Evolutionary conservation across 1,139 yeast genomes (phyloP).

Genomic region (Lodderomyces pseudojiufengensis): DNA sequence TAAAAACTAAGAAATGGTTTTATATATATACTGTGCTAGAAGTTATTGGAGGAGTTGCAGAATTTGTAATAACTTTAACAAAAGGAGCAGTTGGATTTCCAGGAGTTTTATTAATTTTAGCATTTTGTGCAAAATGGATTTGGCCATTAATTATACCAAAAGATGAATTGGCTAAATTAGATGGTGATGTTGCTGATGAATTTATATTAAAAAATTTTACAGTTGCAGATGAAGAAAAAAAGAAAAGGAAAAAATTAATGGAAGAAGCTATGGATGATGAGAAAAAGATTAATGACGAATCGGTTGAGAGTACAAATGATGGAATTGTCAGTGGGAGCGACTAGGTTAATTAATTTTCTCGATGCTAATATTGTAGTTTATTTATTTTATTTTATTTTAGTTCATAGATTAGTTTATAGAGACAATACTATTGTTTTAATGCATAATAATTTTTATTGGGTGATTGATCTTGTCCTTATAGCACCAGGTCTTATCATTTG

Average conservation of each 20-base stretch:
- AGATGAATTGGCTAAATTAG: slow-evolving; percentile 60
- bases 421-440: too few species aligned
- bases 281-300: slow-evolving; percentile 7
- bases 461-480: too few species aligned
- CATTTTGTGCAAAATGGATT: slow-evolving; percentile 64
- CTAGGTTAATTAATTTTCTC: background rate
- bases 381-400: too few species aligned
- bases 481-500: too few species aligned
- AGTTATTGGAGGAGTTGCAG: slow-evolving; percentile 67
- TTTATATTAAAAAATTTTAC: slow-evolving; percentile 43
- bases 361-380: background rate
- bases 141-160: slow-evolving; percentile 64
- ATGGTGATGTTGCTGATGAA: slow-evolving; percentile 66
- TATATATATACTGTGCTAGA: slow-evolving; percentile 56
- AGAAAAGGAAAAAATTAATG: slow-evolving; percentile 8
- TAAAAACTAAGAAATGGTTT: slow-evolving; percentile 47
- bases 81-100: slow-evolving; percentile 96
- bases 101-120: slow-evolving; percentile 57
- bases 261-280: slow-evolving; percentile 9
- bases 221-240: slow-evolving; percentile 17
- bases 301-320: slow-evolving; percentile 6
- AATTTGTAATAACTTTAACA: slow-evolving; percentile 82
- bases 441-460: too few species aligned
- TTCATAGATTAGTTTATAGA: too few species aligned
- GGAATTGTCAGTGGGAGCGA: slow-evolving; percentile 1